Evolutionary conservation across 306 rosid genomes (phyloP).

Genomic region (Alnus rubra): DNA sequence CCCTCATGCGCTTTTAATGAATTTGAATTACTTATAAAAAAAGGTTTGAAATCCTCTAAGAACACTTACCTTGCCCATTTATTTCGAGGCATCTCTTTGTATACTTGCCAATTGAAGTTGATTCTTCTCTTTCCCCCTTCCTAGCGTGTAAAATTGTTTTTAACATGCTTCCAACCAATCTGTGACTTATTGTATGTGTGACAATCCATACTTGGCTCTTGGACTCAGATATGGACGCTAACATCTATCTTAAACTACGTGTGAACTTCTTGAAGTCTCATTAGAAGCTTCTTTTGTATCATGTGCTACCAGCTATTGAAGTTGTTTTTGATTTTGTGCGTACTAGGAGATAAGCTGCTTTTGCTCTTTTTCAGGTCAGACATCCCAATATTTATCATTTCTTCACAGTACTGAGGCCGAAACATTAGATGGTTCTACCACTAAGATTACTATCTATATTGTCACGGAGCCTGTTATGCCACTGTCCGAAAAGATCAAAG

Average conservation of each 20-base stretch:
- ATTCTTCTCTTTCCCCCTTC: neutral
- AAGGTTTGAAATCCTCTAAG: neutral
- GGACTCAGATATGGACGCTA: no score
- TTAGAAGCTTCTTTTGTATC: no score
- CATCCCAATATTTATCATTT: slow-evolving; percentile 98
- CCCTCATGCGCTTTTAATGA: no score
- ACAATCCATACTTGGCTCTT: neutral
- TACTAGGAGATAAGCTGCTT: neutral
- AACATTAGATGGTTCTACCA: slow-evolving; percentile 59
- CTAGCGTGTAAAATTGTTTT: neutral
- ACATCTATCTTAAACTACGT: no score
- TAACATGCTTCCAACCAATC: neutral
- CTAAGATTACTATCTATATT: slow-evolving; percentile 84
- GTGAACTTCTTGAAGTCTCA: no score
- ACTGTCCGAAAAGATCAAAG: slow-evolving; percentile 78
- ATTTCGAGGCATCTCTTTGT: neutral
- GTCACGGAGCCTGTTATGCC: slow-evolving; percentile 98
- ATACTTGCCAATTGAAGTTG: neutral
- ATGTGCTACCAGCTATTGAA: neutral
- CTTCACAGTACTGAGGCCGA: slow-evolving; percentile 92
- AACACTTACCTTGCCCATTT: neutral
- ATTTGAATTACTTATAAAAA: no score
- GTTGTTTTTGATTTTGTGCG: neutral
- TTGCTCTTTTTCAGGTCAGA: slow-evolving; percentile 72
- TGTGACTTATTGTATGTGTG: neutral